phyloP scores from a whole-genome alignment of 1,284 basidiomycete genomes.

The Ceratobasidium sp. region DNA sequence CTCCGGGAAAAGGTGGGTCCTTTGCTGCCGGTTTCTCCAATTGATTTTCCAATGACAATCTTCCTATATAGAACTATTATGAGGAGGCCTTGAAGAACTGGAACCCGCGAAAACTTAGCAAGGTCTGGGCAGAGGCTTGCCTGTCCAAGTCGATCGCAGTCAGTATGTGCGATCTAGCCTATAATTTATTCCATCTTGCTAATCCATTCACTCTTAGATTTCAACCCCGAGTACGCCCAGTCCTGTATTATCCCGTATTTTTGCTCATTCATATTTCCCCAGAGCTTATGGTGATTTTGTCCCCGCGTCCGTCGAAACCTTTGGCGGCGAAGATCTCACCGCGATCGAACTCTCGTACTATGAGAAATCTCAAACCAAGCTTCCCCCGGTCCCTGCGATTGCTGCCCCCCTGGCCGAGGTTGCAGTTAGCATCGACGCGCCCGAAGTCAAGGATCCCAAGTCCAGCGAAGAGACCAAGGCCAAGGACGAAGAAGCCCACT shows the following conservation, averaged over 20 bases:
- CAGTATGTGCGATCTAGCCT: slow-evolving; percentile 30
- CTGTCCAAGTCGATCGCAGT: slow-evolving; percentile 35
- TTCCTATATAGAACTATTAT: slow-evolving; percentile 21
- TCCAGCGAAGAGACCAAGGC: background rate
- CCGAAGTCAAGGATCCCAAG: background rate
- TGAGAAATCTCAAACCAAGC: slow-evolving; percentile 13
- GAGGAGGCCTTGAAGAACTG: slow-evolving; percentile 25
- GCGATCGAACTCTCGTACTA: slow-evolving; percentile 25
- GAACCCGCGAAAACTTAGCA: slow-evolving; percentile 40
- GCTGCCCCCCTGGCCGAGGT: background rate
- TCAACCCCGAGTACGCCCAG: slow-evolving; percentile 22
- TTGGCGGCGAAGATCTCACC: slow-evolving; percentile 37
- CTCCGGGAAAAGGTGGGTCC: slow-evolving; percentile 30
- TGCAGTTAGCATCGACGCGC: background rate
- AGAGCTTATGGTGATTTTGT: slow-evolving; percentile 25
- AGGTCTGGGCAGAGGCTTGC: slow-evolving; percentile 38
- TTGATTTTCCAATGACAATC: background rate
- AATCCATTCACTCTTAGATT: slow-evolving; percentile 13
- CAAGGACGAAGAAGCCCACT: background rate
- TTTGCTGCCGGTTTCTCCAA: too few species aligned
- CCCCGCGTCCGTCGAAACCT: slow-evolving; percentile 17
- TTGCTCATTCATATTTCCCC: background rate
- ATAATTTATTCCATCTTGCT: background rate
- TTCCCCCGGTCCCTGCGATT: background rate
- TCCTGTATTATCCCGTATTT: background rate